Evolutionary conservation across 2,329 filamentous ascomycete genomes (phyloP).

Genomic region (Thielaviopsis populi): DNA sequence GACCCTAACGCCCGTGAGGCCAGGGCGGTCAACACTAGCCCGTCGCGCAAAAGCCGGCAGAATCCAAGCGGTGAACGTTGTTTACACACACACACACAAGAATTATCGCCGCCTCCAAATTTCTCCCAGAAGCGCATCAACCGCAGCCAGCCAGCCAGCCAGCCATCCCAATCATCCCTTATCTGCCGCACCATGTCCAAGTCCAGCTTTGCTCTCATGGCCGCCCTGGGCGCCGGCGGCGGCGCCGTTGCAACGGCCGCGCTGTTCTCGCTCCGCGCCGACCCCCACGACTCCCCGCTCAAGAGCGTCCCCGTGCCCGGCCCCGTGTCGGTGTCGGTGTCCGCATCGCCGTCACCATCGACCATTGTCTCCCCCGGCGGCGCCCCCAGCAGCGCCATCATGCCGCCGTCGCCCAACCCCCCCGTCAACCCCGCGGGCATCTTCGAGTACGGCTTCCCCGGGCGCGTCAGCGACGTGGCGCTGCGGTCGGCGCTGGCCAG

Average conservation of each 20-base stretch:
- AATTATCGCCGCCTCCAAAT: neutral
- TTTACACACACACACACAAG: neutral
- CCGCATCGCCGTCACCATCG: neutral
- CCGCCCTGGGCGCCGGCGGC: conserved; percentile 59
- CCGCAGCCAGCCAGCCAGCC: no score
- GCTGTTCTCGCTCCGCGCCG: conserved; percentile 44
- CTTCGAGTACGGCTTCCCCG: conserved; percentile 82
- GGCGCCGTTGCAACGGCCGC: conserved; percentile 60
- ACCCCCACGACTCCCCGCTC: conserved; percentile 1
- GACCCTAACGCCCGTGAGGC: neutral
- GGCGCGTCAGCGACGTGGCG: conserved; percentile 72
- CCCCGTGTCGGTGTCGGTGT: neutral
- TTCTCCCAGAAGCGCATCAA: neutral
- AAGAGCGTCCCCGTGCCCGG: conserved; percentile 23
- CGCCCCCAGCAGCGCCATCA: conserved; percentile 29
- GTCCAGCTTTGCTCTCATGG: conserved; percentile 58
- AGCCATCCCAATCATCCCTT: no score
- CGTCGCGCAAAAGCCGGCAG: neutral
- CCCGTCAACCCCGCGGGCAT: conserved; percentile 61
- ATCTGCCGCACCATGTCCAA: conserved; percentile 52
- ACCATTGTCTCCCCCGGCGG: conserved; percentile 20
- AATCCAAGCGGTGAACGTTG: neutral
- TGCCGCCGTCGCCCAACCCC: conserved; percentile 32
- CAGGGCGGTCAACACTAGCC: no score
- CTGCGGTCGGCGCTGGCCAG: conserved; percentile 64